Evolutionary conservation across 1,284 basidiomycete genomes (phyloP), one percentile per base, ranked within the genome.

Genomic region (Retiboletus flavoniger): DNA sequence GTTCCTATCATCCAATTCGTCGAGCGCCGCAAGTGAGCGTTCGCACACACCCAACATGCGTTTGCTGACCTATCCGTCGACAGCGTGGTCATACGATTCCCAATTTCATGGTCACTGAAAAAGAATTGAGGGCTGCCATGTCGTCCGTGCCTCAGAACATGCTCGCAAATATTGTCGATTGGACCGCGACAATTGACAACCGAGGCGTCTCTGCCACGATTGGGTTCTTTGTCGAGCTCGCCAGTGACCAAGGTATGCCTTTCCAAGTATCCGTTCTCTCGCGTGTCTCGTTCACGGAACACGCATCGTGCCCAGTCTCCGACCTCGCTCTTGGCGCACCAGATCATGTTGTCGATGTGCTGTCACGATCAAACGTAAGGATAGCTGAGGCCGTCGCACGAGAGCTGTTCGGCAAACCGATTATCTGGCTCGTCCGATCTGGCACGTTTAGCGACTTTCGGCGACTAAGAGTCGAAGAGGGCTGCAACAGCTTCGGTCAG

Each of bases 391-490:
- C 40, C 4, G 4, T 53, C 8, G 19, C 11, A 5, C 31, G 36
- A 19, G 46, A 19, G 3, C 4, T 4, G 1, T 14, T 60, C 7
- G 24, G 50, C 24, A 47, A 31, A 10, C 60, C 64, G n/a, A 64
- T 60, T 2, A 43, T 64, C 19, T 50, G 57, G 24, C 29, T 64
- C 21, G 51, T 65, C 9, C 38, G 45, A 19, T 5, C 52, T 1
- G 59, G 57, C 14, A 63, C 64, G 26, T 67, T 67, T 32, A 36
- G 47, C 14, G n/a, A n/a, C n/a, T n/a, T n/a, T n/a, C n/a, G n/a
- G n/a, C n/a, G n/a, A n/a, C n/a, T n/a, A n/a, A n/a, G 56, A n/a
- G 41, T 53, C 4, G 63, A 67, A 17, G 51, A 60, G 36, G 49
- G 54, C 1, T 47, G 43, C 16, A 16, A 26, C 1, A 56, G 52